Evolutionary conservation across 176 grass and related monocot species (phyloP).

Genomic region (Otatea glauca): DNA sequence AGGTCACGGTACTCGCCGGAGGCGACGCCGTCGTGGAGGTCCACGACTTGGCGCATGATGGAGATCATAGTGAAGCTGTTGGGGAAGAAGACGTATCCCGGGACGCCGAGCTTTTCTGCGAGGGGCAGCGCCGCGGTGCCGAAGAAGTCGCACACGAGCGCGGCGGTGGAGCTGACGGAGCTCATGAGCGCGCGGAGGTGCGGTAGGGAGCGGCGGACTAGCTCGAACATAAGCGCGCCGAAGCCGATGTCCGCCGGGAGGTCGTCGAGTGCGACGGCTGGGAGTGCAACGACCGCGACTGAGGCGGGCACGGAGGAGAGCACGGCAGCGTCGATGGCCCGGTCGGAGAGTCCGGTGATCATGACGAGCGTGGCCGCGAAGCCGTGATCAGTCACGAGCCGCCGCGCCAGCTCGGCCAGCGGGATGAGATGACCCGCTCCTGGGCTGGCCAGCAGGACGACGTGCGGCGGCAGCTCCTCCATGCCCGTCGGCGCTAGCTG

Average conservation of each 20-base stretch:
- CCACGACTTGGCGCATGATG: conserved; percentile 40
- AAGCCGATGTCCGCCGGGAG: conserved; percentile 29
- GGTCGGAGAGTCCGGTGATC: conserved; percentile 44
- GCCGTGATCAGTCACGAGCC: conserved; percentile 38
- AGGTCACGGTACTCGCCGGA: conserved; percentile 50
- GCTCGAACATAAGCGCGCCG: background rate
- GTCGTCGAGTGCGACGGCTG: conserved; percentile 49
- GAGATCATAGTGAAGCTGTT: conserved; percentile 42
- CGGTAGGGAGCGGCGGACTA: conserved; percentile 30
- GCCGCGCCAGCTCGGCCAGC: conserved; percentile 47
- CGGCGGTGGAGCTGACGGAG: background rate
- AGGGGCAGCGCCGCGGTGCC: conserved; percentile 36
- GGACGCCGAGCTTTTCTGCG: conserved; percentile 50
- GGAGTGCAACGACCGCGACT: conserved; percentile 43
- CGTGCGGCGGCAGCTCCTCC: background rate
- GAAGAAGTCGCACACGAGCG: conserved; percentile 58
- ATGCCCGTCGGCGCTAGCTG: background rate
- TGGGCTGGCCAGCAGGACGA: conserved; percentile 50
- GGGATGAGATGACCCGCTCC: conserved; percentile 63
- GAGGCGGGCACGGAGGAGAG: conserved; percentile 12
- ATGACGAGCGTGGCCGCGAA: conserved; percentile 45
- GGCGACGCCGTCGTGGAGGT: conserved; percentile 43
- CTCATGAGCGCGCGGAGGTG: conserved; percentile 36
- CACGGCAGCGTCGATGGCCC: background rate
- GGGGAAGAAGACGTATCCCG: conserved; percentile 61